Evolutionary conservation across 257 asterid species (phyloP), one percentile per base, ranked within the genome.

Genomic region (Phtheirospermum japonicum): DNA sequence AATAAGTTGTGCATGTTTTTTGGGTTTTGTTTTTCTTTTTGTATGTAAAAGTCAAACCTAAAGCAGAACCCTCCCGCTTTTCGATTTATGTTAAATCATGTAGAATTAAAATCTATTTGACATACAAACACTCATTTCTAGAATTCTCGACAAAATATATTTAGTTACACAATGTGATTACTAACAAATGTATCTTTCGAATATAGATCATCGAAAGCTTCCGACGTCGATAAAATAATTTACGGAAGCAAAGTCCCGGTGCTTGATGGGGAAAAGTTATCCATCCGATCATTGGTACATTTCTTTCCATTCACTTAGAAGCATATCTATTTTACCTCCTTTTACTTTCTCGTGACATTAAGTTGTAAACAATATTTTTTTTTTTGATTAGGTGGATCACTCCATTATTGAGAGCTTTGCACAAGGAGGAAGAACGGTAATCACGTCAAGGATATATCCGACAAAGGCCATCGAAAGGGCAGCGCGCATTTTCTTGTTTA

Each of bases 341-440:
- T 51, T 26, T 5, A 9, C 9, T 52, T 23, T 52, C 33, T 52
- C 13, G 26, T 14, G 53, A 48, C 26, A 45, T n/a, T 45, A 20
- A 20, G 28, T 39, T 59, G 54, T 6, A 6, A 12, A 23, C 14
- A 55, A 40, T 40, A n/a, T n/a, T n/a, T n/a, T 14, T 45, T 45
- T 6, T 54, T 2, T 0, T 46, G 19, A 6, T 7, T 64, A 83
- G 97, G 97, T 84, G 18, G 97, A 90, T 77, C 97, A 90, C 63
- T 90, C 97, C 6, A 85, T 85, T 5, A 77, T 85, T 11, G 97
- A 90, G 81, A 90, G 97, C 82, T 90, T 83, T 72, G 96, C 83
- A 17, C 97, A 90, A 72, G 96, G 90, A 54, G 96, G 96, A 42
- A 76, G 96, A 72, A 71, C 67, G 23, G 95, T 85, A 0, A 83